Conservation (phyloP, 1,139 yeast species). For the Geotrichum restrictum region DNA sequence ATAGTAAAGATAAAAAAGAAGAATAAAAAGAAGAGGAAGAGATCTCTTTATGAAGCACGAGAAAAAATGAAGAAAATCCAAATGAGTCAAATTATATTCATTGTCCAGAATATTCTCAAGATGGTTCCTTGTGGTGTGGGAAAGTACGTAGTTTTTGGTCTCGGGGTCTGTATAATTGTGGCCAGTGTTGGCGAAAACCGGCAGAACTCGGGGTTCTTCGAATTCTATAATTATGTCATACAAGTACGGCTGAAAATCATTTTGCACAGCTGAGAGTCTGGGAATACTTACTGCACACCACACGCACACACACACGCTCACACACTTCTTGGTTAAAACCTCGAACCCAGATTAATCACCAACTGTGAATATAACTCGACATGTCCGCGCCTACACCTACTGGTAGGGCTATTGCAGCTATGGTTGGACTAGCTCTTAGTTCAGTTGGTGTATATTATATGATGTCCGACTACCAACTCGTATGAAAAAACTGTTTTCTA, state of each 20-base stretch:
- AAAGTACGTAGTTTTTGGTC: too few species aligned
- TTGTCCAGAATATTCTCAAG: neutral
- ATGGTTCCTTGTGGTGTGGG: too few species aligned
- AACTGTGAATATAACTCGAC: neutral
- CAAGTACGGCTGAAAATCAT: too few species aligned
- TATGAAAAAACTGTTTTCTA: neutral
- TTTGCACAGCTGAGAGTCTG: neutral
- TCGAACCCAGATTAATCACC: neutral
- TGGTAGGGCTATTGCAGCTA: conserved; percentile 20
- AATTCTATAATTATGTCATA: neutral
- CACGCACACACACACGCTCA: neutral
- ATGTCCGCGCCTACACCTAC: conserved; percentile 16
- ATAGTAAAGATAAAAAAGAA: neutral
- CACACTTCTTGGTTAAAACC: neutral
- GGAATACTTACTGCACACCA: neutral
- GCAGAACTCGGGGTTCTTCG: neutral
- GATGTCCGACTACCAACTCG: conserved; percentile 21
- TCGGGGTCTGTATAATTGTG: too few species aligned
- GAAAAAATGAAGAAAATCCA: neutral
- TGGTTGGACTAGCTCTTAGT: conserved; percentile 16
- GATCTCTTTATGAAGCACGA: neutral
- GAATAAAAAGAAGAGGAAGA: neutral
- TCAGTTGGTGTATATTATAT: conserved; percentile 15
- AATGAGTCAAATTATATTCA: neutral
- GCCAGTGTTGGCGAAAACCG: neutral